phyloP scores from a whole-genome alignment of 441 rosid genomes.

The Eruca vesicaria region DNA sequence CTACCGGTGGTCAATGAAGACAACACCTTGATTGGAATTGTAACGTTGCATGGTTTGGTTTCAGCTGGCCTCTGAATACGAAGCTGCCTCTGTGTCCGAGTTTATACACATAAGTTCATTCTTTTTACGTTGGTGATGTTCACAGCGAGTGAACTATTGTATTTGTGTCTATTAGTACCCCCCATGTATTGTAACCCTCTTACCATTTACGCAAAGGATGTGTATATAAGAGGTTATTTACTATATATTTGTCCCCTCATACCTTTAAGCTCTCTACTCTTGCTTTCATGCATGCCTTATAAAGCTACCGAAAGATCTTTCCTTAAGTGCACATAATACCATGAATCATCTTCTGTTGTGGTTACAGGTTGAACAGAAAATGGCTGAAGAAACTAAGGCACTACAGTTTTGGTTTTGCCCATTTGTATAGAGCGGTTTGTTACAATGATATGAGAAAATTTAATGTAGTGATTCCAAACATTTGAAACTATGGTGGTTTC shows the following conservation, averaged over 20 bases:
- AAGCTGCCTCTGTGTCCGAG: slow-evolving; percentile 8
- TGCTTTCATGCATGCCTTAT: background rate
- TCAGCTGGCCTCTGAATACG: slow-evolving; percentile 74
- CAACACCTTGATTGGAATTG: slow-evolving; percentile 72
- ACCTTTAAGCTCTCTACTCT: background rate
- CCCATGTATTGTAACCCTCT: slow-evolving; percentile 17
- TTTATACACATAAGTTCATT: slow-evolving; percentile 22
- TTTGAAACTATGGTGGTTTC: too few relatives aligned
- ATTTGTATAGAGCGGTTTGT: background rate
- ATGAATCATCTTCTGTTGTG: background rate
- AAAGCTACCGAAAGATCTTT: background rate
- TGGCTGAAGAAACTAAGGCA: background rate
- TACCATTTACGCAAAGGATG: slow-evolving; percentile 5
- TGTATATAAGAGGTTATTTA: slow-evolving; percentile 6
- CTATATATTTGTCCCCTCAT: background rate
- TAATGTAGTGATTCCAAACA: too few relatives aligned
- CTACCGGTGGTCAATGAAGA: slow-evolving; percentile 66
- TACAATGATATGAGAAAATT: too few relatives aligned
- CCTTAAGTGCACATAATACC: background rate
- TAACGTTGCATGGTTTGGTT: slow-evolving; percentile 91
- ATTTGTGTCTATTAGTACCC: slow-evolving; percentile 1
- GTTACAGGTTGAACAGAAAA: background rate
- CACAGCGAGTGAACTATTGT: slow-evolving; percentile 22
- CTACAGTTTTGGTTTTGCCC: background rate
- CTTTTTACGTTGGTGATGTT: slow-evolving; percentile 8